phyloP scores from a whole-genome alignment of 495 filamentous ascomycete genomes.

The Neurospora tetrasperma region DNA sequence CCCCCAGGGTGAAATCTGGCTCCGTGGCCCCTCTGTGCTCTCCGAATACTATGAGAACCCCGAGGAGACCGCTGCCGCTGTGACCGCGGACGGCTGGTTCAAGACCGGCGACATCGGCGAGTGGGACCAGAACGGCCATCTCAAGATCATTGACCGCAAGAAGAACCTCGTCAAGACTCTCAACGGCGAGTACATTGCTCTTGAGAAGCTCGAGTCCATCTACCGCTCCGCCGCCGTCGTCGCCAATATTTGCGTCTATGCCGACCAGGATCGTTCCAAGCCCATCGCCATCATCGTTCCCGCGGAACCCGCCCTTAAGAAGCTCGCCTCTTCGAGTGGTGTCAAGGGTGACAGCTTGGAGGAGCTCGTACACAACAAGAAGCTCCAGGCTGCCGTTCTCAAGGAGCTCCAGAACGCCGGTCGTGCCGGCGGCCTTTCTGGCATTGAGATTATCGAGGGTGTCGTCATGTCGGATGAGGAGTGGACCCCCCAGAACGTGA shows the following conservation, averaged over 20 bases:
- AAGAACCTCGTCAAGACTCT: slow-evolving; percentile 96
- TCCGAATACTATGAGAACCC: slow-evolving; percentile 71
- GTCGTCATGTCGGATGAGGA: slow-evolving; percentile 91
- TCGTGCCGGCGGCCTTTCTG: slow-evolving; percentile 61
- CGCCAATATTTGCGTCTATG: slow-evolving; percentile 92
- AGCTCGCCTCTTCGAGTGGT: slow-evolving; percentile 62
- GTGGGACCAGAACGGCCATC: slow-evolving; percentile 69
- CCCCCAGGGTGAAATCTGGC: slow-evolving; percentile 92
- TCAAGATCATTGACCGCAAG: slow-evolving; percentile 91
- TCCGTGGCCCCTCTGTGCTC: slow-evolving; percentile 68
- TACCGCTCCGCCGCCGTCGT: slow-evolving; percentile 82
- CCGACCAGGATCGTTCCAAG: slow-evolving; percentile 67
- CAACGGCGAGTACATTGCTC: slow-evolving; percentile 94
- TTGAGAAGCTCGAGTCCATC: slow-evolving; percentile 96
- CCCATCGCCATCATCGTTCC: slow-evolving; percentile 94
- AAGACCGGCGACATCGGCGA: slow-evolving; percentile 93
- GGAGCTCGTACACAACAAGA: slow-evolving; percentile 72
- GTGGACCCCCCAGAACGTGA: slow-evolving; percentile 94
- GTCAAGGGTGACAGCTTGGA: slow-evolving; percentile 63
- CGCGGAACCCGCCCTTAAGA: slow-evolving; percentile 73
- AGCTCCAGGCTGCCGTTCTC: slow-evolving; percentile 67
- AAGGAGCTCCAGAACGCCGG: slow-evolving; percentile 72
- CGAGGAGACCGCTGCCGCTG: slow-evolving; percentile 66
- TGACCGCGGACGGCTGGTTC: slow-evolving; percentile 82
- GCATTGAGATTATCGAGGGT: slow-evolving; percentile 88